Conservation (phyloP, 371 early-diverging fungal species). For the Apophysomyces elegans region DNA sequence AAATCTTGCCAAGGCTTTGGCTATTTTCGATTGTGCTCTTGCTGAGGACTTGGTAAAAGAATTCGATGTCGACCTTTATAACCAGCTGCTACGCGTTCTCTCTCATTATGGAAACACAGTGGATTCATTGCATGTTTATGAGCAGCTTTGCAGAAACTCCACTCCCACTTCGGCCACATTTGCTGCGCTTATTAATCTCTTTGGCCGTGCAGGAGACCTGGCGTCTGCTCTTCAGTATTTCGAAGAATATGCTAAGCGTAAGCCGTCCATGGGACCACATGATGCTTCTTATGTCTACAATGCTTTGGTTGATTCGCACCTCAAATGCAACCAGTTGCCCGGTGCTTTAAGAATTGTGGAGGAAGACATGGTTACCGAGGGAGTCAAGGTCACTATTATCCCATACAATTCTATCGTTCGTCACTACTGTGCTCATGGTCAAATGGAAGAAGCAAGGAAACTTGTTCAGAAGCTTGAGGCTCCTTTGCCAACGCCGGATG, state of each 20-base stretch:
- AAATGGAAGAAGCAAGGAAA: conserved; percentile 34
- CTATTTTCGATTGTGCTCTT: conserved; percentile 39
- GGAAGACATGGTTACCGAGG: conserved; percentile 37
- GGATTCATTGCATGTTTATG: conserved; percentile 43
- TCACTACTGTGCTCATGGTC: conserved; percentile 38
- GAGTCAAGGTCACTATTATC: conserved; percentile 41
- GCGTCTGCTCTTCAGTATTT: conserved; percentile 41
- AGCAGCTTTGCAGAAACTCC: conserved; percentile 32
- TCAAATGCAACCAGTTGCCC: conserved; percentile 42
- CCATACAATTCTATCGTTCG: conserved; percentile 56
- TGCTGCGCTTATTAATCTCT: conserved; percentile 54
- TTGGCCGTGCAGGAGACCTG: conserved; percentile 53
- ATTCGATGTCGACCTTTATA: conserved; percentile 51
- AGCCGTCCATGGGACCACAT: conserved; percentile 29
- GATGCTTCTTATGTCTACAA: conserved; percentile 58
- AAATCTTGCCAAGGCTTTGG: conserved; percentile 40
- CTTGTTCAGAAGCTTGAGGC: conserved; percentile 29
- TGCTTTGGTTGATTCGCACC: conserved; percentile 50
- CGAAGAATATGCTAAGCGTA: conserved; percentile 30
- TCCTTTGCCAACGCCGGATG: conserved; percentile 41
- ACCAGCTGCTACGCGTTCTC: conserved; percentile 49
- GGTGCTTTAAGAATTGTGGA: conserved; percentile 50
- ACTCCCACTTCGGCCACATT: conserved; percentile 47
- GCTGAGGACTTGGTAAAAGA: conserved; percentile 28
- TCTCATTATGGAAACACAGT: conserved; percentile 49